Conservation (phyloP, 192 early-diverging fungal genomes). For the Allomyces arbusculus region DNA sequence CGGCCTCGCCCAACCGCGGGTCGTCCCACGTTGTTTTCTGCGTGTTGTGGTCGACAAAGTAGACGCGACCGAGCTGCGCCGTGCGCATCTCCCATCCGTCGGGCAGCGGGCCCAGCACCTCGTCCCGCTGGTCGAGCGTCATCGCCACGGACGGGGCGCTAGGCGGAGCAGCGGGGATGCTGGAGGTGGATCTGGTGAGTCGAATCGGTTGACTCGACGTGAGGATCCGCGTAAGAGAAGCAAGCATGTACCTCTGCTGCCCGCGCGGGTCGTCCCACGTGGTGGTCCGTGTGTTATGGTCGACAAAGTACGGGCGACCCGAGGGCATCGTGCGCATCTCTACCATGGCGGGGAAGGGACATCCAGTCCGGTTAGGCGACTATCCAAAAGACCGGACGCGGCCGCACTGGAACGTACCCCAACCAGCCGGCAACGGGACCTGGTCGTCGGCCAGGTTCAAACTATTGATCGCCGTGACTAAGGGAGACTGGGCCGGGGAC, state of each 20-base stretch:
- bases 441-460: slow-evolving; percentile 32
- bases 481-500: slow-evolving; percentile 5
- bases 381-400: not conserved
- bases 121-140: not conserved
- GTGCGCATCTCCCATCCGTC: slow-evolving; percentile 12
- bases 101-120: slow-evolving; percentile 6
- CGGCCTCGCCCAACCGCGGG: slow-evolving; percentile 10
- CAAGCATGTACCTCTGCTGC: not conserved
- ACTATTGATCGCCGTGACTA: slow-evolving; percentile 12
- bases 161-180: not conserved
- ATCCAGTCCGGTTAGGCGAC: not conserved
- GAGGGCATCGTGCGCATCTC: slow-evolving; percentile 44
- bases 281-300: slow-evolving; percentile 35
- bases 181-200: not conserved
- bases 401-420: slow-evolving; percentile 18
- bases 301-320: slow-evolving; percentile 37
- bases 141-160: not conserved
- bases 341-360: too few relatives aligned
- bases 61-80: slow-evolving; percentile 9
- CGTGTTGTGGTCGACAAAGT: slow-evolving; percentile 24
- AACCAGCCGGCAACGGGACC: slow-evolving; percentile 65
- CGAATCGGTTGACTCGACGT: too few relatives aligned
- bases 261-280: slow-evolving; percentile 15
- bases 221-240: not conserved
- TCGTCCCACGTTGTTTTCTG: slow-evolving; percentile 23